These are phyloP conservation scores for Phoma sp. DNA, from an alignment of 2,329 filamentous ascomycete genomes.

Conservation along the genomic window DNA sequence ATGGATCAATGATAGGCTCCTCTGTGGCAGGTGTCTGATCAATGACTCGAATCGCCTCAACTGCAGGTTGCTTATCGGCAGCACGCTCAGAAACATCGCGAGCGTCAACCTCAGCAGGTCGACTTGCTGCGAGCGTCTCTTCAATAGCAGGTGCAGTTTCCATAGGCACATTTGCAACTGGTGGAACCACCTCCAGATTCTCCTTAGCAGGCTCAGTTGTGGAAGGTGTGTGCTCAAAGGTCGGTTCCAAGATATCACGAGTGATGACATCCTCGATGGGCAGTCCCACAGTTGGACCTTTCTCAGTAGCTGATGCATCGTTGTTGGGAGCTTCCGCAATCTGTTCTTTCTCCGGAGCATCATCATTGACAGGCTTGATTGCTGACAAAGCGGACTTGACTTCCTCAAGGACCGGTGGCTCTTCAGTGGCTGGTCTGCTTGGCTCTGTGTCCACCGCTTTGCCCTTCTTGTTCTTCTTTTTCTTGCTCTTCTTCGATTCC, in stretches of 20 bases:
- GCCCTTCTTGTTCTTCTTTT: slow-evolving; percentile 32
- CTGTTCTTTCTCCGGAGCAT: neutral
- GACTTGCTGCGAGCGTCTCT: slow-evolving; percentile 16
- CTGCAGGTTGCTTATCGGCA: neutral
- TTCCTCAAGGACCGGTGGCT: neutral
- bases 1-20: slow-evolving; percentile 26
- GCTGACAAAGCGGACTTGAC: neutral
- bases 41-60: neutral
- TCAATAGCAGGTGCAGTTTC: slow-evolving; percentile 48
- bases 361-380: neutral
- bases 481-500: slow-evolving; percentile 29
- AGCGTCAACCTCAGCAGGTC: slow-evolving; percentile 9
- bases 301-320: neutral
- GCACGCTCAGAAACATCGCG: neutral
- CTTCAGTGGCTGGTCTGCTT: slow-evolving; percentile 14
- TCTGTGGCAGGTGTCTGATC: neutral
- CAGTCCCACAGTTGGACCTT: neutral
- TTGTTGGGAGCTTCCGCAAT: neutral
- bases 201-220: neutral
- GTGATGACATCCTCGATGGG: neutral
- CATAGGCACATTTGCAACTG: neutral
- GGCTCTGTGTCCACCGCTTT: slow-evolving; percentile 19
- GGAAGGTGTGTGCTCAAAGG: neutral
- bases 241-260: slow-evolving; percentile 1
- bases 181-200: neutral